A percentile compares a stretch with the other conserved stretches of the same genome.
These are phyloP conservation scores for Lindgomyces ingoldianus DNA, from an alignment of 495 filamentous ascomycete species.

Conservation along the genomic window DNA sequence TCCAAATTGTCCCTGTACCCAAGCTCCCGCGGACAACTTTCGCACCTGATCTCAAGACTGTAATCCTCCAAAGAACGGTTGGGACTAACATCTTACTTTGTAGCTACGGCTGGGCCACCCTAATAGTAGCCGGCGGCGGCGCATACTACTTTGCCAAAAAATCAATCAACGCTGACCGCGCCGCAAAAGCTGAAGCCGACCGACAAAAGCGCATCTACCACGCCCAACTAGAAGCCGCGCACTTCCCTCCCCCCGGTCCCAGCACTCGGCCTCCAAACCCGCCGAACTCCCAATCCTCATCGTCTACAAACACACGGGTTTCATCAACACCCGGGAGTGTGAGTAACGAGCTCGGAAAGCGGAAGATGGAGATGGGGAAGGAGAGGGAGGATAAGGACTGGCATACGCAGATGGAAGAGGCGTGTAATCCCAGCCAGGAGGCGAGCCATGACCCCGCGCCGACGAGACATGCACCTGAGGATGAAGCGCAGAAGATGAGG, in stretches of 20 bases:
- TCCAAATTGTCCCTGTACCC: too few relatives aligned
- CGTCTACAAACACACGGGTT: not conserved
- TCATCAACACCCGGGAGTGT: not conserved
- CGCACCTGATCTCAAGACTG: too few relatives aligned
- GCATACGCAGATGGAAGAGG: constrained; percentile 52
- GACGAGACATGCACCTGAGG: constrained; percentile 77
- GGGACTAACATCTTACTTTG: not conserved
- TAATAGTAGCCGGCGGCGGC: constrained; percentile 82
- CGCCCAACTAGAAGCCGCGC: constrained; percentile 29
- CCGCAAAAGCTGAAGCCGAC: constrained; percentile 66
- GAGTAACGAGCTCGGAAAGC: not conserved
- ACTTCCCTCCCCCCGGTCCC: constrained; percentile 2
- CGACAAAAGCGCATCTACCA: constrained; percentile 25
- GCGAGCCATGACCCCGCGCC: constrained; percentile 80
- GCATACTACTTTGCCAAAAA: constrained; percentile 97
- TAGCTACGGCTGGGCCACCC: constrained; percentile 73
- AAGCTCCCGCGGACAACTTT: too few relatives aligned
- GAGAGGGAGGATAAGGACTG: constrained; percentile 17
- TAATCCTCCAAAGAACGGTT: too few relatives aligned
- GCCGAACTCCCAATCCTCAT: not conserved
- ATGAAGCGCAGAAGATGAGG: constrained; percentile 64
- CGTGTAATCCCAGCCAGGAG: constrained; percentile 76
- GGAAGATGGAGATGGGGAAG: not conserved
- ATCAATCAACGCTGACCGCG: constrained; percentile 86
- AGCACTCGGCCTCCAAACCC: not conserved